Conservation (phyloP, 495 filamentous ascomycete genomes). For the Pseudomonodictys pantanalensis region DNA sequence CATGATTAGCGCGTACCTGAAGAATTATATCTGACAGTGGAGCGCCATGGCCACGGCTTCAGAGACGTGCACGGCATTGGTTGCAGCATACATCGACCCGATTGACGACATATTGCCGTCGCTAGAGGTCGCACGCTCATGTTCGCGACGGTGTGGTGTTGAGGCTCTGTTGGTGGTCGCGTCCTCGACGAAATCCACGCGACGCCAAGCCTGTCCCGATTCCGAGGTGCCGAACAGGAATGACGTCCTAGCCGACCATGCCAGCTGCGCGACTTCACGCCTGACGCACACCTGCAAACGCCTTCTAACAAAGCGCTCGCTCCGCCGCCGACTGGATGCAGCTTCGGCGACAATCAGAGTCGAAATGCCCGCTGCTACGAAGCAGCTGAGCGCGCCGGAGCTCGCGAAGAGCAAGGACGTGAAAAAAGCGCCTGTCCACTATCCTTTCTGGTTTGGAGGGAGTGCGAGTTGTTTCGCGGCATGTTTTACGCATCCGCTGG, state of each 20-base stretch:
- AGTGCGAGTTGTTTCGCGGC: slow-evolving; percentile 88
- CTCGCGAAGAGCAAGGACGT: slow-evolving; percentile 36
- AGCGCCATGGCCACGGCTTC: slow-evolving; percentile 2
- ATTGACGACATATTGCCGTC: slow-evolving; percentile 8
- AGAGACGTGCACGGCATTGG: background rate
- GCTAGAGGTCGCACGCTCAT: slow-evolving; percentile 9
- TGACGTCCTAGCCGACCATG: slow-evolving; percentile 8
- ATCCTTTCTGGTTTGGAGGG: slow-evolving; percentile 88
- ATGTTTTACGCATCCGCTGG: slow-evolving; percentile 84
- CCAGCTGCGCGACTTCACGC: background rate
- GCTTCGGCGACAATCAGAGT: background rate
- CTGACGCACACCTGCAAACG: background rate
- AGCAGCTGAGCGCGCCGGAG: slow-evolving; percentile 30
- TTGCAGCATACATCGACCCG: background rate
- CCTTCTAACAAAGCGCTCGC: background rate
- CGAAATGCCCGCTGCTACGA: slow-evolving; percentile 35
- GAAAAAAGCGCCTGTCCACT: slow-evolving; percentile 40
- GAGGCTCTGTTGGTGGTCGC: background rate
- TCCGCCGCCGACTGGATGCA: slow-evolving; percentile 3
- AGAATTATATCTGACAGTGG: background rate
- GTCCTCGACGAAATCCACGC: background rate
- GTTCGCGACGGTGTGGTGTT: slow-evolving; percentile 12
- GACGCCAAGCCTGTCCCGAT: slow-evolving; percentile 18
- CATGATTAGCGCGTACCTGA: slow-evolving; percentile 21
- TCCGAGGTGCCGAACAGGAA: slow-evolving; percentile 9